Base-by-base conservation (phyloP, 352 stramenopile genomes). In the Phytophthora meadii region DNA sequence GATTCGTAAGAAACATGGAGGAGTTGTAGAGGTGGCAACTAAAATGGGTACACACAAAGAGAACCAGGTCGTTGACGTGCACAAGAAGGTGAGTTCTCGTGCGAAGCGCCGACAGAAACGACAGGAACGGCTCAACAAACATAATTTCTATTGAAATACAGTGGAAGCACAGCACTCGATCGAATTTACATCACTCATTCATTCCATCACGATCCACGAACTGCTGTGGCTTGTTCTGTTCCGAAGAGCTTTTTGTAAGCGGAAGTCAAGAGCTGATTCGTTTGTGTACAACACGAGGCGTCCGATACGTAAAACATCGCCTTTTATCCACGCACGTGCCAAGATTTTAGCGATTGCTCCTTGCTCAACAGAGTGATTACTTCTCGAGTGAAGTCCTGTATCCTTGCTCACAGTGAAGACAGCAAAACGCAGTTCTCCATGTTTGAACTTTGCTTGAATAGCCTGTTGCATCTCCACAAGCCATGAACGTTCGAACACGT, bases 1-100 rank as follows among this genome's bases (percentile, higher is more conserved):
- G 7, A 93, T 95, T 60, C 87, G 83, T 39, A 95, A 95, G 61
- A 93, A 93, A 49, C 87, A 95, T 61, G 87, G 87, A 24, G 84
- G 87, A 5, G 79, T 95, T 30, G 80, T 89, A 27, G 41, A 60
- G 24, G 78, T 95, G 15, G 81, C 84, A 6, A 34, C 64, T 28
- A 89, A 88, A 57, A 65, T 95, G 49, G 84, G 84, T 1, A 56
- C 78, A 7, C 40, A 9, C 11, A 81, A 82, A 11, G 66, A 78
- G 0, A 19, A 65, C 14, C 55, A 83, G 6, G 57, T 77, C 30
- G 25, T 87, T 14, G 78, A 86, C n/a, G 72, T 88, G 58, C 81
- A 93, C 50, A 92, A 91, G 62, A 88, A 89, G 67, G 62, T 92
- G 47, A 77, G 54, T 15, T 74, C 82, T 22, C 82, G 87, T 9